A percentile compares a stretch with the other conserved stretches of the same genome.
Conservation (phyloP, 164 flowering plant genomes). For the Annona squamosa region DNA sequence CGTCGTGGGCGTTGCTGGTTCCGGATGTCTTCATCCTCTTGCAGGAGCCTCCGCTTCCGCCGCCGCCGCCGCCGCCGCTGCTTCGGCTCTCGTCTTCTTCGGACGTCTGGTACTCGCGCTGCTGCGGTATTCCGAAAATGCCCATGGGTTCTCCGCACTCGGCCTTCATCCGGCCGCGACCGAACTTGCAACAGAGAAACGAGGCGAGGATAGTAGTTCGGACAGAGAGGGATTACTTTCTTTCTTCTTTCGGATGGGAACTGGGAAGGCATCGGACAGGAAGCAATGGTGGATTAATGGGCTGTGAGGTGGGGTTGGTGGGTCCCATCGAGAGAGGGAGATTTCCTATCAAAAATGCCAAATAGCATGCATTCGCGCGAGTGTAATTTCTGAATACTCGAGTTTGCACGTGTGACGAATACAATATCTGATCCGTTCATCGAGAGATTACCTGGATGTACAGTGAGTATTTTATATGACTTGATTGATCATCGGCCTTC, state of each 20-base stretch:
- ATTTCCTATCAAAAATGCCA: not conserved
- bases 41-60: conserved; percentile 12
- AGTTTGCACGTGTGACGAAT: not conserved
- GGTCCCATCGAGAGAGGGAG: not conserved
- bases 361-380: not conserved
- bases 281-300: not conserved
- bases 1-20: conserved; percentile 23
- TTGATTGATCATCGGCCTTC: too few relatives aligned
- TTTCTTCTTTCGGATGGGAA: not conserved
- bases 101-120: conserved; percentile 27
- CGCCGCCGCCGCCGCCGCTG: conserved; percentile 12
- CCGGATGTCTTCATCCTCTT: conserved; percentile 8
- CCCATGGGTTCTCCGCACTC: conserved; percentile 3
- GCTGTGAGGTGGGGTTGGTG: not conserved
- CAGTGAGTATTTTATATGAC: too few relatives aligned
- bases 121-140: conserved; percentile 2
- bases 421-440: not conserved
- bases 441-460: not conserved
- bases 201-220: not conserved
- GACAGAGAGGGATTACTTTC: not conserved
- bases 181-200: not conserved
- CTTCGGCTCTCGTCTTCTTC: conserved; percentile 38
- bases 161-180: conserved; percentile 40
- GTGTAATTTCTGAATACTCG: not conserved
- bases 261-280: not conserved